phyloP scores from a whole-genome alignment of 495 filamentous ascomycete species.

The Podospora pseudocomata region DNA sequence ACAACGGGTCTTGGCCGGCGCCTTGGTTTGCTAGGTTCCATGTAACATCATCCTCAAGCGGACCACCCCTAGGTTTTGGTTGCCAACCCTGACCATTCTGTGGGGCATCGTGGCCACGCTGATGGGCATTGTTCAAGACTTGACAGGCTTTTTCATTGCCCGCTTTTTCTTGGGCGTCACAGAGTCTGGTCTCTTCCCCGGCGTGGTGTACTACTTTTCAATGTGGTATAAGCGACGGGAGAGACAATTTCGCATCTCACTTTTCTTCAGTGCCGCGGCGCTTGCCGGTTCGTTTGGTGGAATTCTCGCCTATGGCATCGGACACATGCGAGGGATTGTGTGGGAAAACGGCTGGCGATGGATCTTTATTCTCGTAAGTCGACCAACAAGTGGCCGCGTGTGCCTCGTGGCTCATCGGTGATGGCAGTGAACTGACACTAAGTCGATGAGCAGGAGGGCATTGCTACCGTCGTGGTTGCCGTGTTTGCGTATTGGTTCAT shows the following conservation, averaged over 20 bases:
- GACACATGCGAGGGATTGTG: slow-evolving; percentile 60
- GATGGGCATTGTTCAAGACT: slow-evolving; percentile 64
- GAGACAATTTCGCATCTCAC: slow-evolving; percentile 63
- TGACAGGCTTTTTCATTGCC: slow-evolving; percentile 59
- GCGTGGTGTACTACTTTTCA: slow-evolving; percentile 77
- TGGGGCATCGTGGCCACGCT: slow-evolving; percentile 66
- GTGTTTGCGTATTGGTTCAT: slow-evolving; percentile 64
- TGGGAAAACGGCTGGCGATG: slow-evolving; percentile 72
- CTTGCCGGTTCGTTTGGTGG: slow-evolving; percentile 79
- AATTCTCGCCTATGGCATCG: slow-evolving; percentile 62
- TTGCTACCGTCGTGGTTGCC: slow-evolving; percentile 63
- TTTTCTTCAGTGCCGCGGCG: slow-evolving; percentile 73
- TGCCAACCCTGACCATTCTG: slow-evolving; percentile 41
- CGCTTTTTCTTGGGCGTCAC: slow-evolving; percentile 59
- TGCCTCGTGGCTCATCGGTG: too few relatives aligned
- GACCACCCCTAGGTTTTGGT: slow-evolving; percentile 61
- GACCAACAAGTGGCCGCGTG: too few relatives aligned
- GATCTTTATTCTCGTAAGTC: slow-evolving; percentile 72
- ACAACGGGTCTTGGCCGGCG: background rate
- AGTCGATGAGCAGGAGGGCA: slow-evolving; percentile 52
- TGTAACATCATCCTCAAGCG: slow-evolving; percentile 71
- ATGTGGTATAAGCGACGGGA: slow-evolving; percentile 81
- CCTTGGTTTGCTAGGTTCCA: slow-evolving; percentile 47
- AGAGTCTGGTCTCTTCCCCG: slow-evolving; percentile 63
- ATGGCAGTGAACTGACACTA: too few relatives aligned